Percentiles rank a stretch among this genome's conserved stretches.
phyloP scores from a whole-genome alignment of 371 early-diverging fungal species.

The Syncephalis fuscata region DNA sequence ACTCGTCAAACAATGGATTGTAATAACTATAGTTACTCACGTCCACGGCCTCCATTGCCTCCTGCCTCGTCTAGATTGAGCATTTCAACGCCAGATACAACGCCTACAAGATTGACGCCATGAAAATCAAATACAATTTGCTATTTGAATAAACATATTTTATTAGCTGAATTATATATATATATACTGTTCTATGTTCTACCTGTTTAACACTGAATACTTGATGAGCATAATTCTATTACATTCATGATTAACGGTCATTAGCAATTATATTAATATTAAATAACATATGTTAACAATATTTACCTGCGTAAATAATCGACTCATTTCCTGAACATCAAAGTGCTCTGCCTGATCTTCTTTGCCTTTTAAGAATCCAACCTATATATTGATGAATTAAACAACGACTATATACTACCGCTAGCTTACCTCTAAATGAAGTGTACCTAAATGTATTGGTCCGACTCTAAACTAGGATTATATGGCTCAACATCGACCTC shows the following conservation, averaged over 20 bases:
- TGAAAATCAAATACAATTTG: slow-evolving; percentile 65
- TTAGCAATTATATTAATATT: too few relatives aligned
- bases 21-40: slow-evolving; percentile 11
- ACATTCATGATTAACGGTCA: neutral
- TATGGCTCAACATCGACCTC: slow-evolving; percentile 63
- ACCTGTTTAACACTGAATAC: slow-evolving; percentile 52
- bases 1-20: slow-evolving; percentile 7
- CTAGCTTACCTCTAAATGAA: slow-evolving; percentile 46
- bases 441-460: slow-evolving; percentile 44
- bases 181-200: neutral
- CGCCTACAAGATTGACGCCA: slow-evolving; percentile 36
- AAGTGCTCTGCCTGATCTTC: slow-evolving; percentile 35
- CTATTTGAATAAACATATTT: slow-evolving; percentile 4
- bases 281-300: too few relatives aligned
- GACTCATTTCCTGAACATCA: slow-evolving; percentile 53
- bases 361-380: slow-evolving; percentile 35
- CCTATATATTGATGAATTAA: slow-evolving; percentile 7
- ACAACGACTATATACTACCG: neutral
- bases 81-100: slow-evolving; percentile 20
- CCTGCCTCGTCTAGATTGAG: slow-evolving; percentile 32
- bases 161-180: neutral
- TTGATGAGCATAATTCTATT: slow-evolving; percentile 41
- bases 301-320: slow-evolving; percentile 39
- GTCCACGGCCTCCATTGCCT: slow-evolving; percentile 24
- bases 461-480: slow-evolving; percentile 35